A percentile compares a stretch with the other conserved stretches of the same genome.
Evolutionary conservation across 2,329 filamentous ascomycete genomes (phyloP).

Genomic region (Nannizziopsis arthrosporioides): DNA sequence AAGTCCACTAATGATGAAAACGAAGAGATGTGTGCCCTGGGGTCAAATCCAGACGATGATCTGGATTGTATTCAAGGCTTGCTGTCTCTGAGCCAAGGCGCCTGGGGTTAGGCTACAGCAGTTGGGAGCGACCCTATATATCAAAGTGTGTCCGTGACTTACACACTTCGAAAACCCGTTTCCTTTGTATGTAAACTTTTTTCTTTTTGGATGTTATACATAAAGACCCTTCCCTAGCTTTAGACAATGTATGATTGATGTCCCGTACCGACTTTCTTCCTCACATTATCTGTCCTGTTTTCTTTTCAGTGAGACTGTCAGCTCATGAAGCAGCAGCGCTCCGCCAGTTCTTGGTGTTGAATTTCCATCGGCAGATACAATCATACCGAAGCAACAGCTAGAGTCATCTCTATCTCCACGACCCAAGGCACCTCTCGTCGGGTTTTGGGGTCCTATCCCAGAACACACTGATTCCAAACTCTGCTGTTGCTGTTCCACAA

Average conservation of each 20-base stretch:
- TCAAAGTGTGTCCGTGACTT: background rate
- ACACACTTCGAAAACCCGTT: background rate
- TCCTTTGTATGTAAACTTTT: conserved; percentile 2
- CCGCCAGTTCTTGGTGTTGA: no score
- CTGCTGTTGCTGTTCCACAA: no score
- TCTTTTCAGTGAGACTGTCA: no score
- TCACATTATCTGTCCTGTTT: background rate
- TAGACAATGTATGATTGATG: conserved; percentile 9
- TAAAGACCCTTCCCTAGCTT: conserved; percentile 2
- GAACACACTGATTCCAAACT: no score
- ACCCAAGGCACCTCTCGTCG: no score
- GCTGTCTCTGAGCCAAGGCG: conserved; percentile 79
- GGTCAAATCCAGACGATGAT: conserved; percentile 58
- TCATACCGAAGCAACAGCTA: no score
- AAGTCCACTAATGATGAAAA: background rate
- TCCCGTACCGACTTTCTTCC: background rate
- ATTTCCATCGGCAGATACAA: no score
- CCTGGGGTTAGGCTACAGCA: conserved; percentile 51
- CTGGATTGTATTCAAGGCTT: conserved; percentile 84
- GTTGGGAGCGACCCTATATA: no score
- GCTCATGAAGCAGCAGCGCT: no score
- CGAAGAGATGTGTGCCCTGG: background rate
- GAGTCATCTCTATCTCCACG: no score
- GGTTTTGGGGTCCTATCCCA: no score
- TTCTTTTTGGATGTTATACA: conserved; percentile 5